phyloP scores from a whole-genome alignment of 2,329 filamentous ascomycete genomes.

The Colletotrichum cereale region DNA sequence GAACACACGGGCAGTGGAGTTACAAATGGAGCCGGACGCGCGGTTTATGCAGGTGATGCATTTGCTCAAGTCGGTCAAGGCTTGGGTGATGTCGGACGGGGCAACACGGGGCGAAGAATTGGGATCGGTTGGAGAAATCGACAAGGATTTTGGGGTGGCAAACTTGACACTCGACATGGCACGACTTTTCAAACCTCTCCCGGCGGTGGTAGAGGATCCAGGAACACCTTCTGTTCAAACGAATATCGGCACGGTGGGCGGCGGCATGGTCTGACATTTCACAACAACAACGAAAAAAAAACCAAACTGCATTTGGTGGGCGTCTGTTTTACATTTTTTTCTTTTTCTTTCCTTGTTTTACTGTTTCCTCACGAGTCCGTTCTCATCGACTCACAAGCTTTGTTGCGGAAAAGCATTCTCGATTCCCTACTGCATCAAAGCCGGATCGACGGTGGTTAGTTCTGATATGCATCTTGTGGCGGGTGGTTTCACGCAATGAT shows the following conservation, averaged over 20 bases:
- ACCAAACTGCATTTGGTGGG: conserved; percentile 45
- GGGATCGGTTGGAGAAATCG: conserved; percentile 76
- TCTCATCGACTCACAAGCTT: conserved; percentile 38
- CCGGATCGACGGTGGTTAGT: conserved; percentile 42
- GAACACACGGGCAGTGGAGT: conserved; percentile 65
- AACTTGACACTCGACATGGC: conserved; percentile 79
- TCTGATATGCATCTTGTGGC: conserved; percentile 43
- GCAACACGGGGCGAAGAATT: conserved; percentile 74
- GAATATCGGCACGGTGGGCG: conserved; percentile 50
- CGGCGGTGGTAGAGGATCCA: conserved; percentile 58
- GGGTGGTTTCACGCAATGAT: conserved; percentile 43
- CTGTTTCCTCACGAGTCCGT: conserved; percentile 35
- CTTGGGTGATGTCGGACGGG: conserved; percentile 74
- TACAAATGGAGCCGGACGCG: conserved; percentile 68
- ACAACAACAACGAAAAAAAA: conserved; percentile 34
- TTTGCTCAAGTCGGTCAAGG: conserved; percentile 69
- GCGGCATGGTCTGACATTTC: conserved; percentile 49
- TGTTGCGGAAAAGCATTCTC: conserved; percentile 41
- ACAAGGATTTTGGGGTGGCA: conserved; percentile 73
- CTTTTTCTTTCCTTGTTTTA: conserved; percentile 25
- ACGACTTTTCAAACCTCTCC: conserved; percentile 74
- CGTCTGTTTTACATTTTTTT: conserved; percentile 36
- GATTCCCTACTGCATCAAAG: conserved; percentile 42
- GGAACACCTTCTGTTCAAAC: conserved; percentile 58
- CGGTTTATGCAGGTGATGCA: conserved; percentile 72